Base-by-base conservation (phyloP, 169 alveolate species). In the Amoebophrya sp. region DNA sequence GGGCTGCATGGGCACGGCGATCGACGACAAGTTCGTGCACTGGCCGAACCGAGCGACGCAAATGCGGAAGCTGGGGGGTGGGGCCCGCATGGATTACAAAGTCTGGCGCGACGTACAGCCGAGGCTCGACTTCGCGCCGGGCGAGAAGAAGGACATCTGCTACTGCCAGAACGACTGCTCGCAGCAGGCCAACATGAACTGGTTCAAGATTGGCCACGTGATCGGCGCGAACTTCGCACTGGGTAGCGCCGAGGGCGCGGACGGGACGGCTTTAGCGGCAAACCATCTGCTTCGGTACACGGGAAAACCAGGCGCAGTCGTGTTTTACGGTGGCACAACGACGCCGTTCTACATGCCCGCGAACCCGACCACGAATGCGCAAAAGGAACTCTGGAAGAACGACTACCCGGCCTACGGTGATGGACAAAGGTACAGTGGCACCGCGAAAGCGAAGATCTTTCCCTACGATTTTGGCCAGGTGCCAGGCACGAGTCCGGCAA, bases 201-300 rank as follows among this genome's bases (percentile, higher is more conserved):
- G 83, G 83, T 66, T 0, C 38, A 66, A 66, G 83, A n/a, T 66
- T 25, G 83, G 83, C 32, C 83, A 66, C 83, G 83, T 66, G 83
- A 1, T 66, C 83, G 32, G 32, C 7, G 83, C 83, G 35, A 66
- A 66, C 83, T 25, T 25, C 35, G 83, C 18, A 1, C 1, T 66
- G 35, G 83, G 32, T 3, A 0, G 10, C 38, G 83, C 83, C 29
- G 83, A 18, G 35, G 83, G 83, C 38, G 83, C 83, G 35, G 83
- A 66, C 35, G 83, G 83, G 7, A 66, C 38, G 7, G 83, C 83
- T 25, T 0, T 1, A 2, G 83, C 35, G 39, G 35, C 83, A 3
- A 66, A 25, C 7, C 83, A 66, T 25, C 38, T 66, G 83, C 2
- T 66, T 25, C 29, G 83, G 83, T 66, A 66, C 35, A 66, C 35